Evolutionary conservation across 345 rosid genomes (phyloP).

Genomic region (Atalantia buxifolia): DNA sequence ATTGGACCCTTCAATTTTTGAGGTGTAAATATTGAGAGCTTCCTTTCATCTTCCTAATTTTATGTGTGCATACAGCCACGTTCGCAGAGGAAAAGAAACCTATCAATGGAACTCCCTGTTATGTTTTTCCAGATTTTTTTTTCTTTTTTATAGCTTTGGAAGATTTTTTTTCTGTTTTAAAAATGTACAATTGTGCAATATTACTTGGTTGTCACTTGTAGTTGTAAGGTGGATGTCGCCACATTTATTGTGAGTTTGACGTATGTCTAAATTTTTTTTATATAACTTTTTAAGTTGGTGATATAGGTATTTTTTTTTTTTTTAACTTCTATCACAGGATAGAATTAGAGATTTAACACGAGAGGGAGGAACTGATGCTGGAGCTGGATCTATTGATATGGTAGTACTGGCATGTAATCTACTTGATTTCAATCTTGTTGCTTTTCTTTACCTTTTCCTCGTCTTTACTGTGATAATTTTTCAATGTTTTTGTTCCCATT

Average conservation of each 20-base stretch:
- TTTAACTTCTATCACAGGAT: conserved; percentile 45
- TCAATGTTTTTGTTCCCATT: not conserved
- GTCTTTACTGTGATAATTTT: not conserved
- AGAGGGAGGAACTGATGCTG: conserved; percentile 32
- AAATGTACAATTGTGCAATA: not conserved
- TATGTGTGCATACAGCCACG: not conserved
- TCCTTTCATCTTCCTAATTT: not conserved
- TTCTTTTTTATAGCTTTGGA: too few species aligned
- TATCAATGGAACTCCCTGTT: not conserved
- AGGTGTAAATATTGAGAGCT: not conserved
- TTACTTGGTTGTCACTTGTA: not conserved
- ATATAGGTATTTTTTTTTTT: not conserved
- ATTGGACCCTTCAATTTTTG: not conserved
- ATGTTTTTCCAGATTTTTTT: not conserved
- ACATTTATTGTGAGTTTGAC: not conserved
- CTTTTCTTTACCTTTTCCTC: conserved; percentile 8
- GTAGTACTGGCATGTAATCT: conserved; percentile 42
- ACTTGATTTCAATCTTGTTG: conserved; percentile 15
- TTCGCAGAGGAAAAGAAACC: not conserved
- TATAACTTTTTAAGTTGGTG: not conserved
- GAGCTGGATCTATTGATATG: conserved; percentile 38
- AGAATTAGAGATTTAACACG: conserved; percentile 54
- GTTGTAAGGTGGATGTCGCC: not conserved
- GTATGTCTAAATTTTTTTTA: not conserved
- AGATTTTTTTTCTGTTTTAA: not conserved